phyloP scores from a whole-genome alignment of 805 yeast genomes.

The Metschnikowia noctiluminum region DNA sequence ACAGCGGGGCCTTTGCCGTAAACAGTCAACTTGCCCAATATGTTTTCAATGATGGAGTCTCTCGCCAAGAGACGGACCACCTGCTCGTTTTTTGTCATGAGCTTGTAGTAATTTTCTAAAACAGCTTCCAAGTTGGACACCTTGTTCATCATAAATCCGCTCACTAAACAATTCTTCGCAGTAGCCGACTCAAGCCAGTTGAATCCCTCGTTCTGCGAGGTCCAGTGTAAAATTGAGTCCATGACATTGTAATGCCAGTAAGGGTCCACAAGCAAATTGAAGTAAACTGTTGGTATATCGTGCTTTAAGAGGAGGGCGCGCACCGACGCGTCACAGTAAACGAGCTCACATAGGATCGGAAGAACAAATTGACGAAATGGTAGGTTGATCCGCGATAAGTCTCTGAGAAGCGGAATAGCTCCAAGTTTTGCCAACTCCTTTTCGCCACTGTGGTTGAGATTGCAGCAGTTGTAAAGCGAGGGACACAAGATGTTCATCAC shows the following conservation, averaged over 20 bases:
- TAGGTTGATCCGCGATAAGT: conserved; percentile 36
- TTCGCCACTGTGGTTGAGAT: conserved; percentile 44
- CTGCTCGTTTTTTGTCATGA: conserved; percentile 22
- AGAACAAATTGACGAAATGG: conserved; percentile 50
- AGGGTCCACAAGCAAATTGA: conserved; percentile 43
- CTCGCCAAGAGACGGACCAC: conserved; percentile 26
- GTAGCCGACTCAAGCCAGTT: conserved; percentile 23
- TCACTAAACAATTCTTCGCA: conserved; percentile 30
- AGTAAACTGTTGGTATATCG: conserved; percentile 38
- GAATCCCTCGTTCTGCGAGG: conserved; percentile 24
- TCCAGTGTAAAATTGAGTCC: conserved; percentile 47
- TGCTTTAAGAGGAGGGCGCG: conserved; percentile 34
- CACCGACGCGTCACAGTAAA: conserved; percentile 41
- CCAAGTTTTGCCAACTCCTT: conserved; percentile 46
- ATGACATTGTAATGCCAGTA: conserved; percentile 58
- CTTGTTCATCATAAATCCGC: conserved; percentile 39
- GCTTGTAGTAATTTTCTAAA: conserved; percentile 37
- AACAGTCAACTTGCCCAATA: conserved; percentile 26
- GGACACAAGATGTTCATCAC: conserved; percentile 46
- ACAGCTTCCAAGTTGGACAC: conserved; percentile 43
- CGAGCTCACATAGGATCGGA: conserved; percentile 53
- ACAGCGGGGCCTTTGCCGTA: conserved; percentile 35
- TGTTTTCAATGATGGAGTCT: conserved; percentile 26
- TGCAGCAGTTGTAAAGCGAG: conserved; percentile 49
- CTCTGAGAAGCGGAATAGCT: conserved; percentile 42